Evolutionary conservation across 1,284 basidiomycete species (phyloP).

Genomic region (Thecaphora thlaspeos): DNA sequence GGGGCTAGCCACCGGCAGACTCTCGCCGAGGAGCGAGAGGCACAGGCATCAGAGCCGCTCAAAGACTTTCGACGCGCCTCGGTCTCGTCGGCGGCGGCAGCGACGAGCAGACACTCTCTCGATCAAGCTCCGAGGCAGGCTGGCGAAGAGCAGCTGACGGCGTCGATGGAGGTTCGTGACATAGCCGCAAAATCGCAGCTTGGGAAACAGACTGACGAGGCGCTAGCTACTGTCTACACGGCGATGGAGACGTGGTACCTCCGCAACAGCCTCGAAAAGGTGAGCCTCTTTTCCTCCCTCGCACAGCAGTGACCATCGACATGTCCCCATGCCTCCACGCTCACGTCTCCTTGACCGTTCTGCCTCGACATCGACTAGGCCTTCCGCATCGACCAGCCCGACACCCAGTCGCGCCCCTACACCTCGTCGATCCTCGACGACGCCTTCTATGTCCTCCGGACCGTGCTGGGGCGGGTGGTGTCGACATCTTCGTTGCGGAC

Average conservation of each 20-base stretch:
- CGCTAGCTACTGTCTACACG: conserved; percentile 72
- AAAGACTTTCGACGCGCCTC: conserved; percentile 34
- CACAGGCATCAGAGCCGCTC: conserved; percentile 27
- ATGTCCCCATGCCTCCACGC: too few species aligned
- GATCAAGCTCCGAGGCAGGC: not conserved
- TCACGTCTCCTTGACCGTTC: too few species aligned
- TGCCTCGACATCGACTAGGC: not conserved
- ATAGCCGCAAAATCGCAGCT: conserved; percentile 66
- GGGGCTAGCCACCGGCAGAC: not conserved
- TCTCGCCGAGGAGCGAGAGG: conserved; percentile 16
- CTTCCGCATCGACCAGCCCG: conserved; percentile 28
- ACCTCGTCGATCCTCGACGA: conserved; percentile 54
- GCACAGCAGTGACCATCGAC: too few species aligned
- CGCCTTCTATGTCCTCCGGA: conserved; percentile 53
- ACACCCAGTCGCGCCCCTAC: conserved; percentile 35
- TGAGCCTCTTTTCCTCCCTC: conserved; percentile 54
- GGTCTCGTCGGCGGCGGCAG: not conserved
- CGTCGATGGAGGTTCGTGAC: conserved; percentile 29
- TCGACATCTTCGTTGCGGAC: conserved; percentile 41
- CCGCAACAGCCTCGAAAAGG: conserved; percentile 83
- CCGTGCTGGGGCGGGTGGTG: conserved; percentile 43
- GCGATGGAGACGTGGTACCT: conserved; percentile 92
- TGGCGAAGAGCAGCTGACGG: not conserved
- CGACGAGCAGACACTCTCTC: not conserved
- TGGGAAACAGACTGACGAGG: conserved; percentile 62